phyloP scores from a whole-genome alignment of 2,329 filamentous ascomycete genomes.

The Colletotrichum sidae region DNA sequence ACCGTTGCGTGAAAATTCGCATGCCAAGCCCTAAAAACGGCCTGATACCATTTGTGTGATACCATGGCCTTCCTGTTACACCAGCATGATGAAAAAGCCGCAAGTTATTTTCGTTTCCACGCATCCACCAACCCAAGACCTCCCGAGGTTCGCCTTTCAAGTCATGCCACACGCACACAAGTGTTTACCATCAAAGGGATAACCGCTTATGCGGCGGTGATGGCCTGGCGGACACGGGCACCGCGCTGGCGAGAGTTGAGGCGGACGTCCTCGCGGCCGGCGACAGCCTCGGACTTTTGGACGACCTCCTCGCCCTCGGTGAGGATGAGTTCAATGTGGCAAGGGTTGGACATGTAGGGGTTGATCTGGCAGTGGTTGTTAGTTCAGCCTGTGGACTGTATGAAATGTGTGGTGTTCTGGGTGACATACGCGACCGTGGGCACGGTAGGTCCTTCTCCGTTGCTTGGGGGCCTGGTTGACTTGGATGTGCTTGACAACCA shows the following conservation, averaged over 20 bases:
- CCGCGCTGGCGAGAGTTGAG: slow-evolving; percentile 95
- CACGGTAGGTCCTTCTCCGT: slow-evolving; percentile 98
- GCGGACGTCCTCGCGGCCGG: slow-evolving; percentile 72
- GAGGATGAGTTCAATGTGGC: slow-evolving; percentile 99
- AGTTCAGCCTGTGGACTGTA: too few species aligned
- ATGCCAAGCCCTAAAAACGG: slow-evolving; percentile 50
- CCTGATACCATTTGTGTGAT: slow-evolving; percentile 40
- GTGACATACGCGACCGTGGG: slow-evolving; percentile 95
- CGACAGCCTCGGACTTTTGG: slow-evolving; percentile 83
- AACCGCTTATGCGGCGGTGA: slow-evolving; percentile 69
- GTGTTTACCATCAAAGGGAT: slow-evolving; percentile 1
- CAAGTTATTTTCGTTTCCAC: slow-evolving; percentile 36
- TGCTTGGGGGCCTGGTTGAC: slow-evolving; percentile 99
- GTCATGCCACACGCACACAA: slow-evolving; percentile 26
- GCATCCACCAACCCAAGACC: slow-evolving; percentile 39
- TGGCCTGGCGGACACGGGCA: slow-evolving; percentile 71
- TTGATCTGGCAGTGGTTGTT: slow-evolving; percentile 79
- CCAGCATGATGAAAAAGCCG: slow-evolving; percentile 43
- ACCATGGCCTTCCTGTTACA: slow-evolving; percentile 46
- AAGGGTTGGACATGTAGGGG: slow-evolving; percentile 99
- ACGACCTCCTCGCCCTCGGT: slow-evolving; percentile 97
- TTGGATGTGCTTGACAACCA: slow-evolving; percentile 99
- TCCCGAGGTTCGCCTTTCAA: slow-evolving; percentile 35
- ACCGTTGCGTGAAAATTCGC: slow-evolving; percentile 41
- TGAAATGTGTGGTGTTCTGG: not conserved